Evolutionary conservation across 2,329 filamentous ascomycete species (phyloP), one percentile per base, ranked within the genome.

Genomic region (Alternaria atra): DNA sequence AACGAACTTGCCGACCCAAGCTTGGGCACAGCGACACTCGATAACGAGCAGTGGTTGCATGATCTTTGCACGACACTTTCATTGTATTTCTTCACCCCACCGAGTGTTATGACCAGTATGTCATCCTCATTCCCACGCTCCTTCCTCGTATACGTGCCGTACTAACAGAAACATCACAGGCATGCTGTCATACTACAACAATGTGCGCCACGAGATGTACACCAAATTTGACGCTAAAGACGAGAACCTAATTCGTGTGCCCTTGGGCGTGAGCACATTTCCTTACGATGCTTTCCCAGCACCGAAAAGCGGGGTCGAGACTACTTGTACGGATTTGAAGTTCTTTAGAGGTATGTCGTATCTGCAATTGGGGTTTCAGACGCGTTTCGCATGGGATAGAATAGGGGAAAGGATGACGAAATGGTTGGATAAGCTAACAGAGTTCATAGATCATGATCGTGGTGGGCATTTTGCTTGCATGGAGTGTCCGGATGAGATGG

Each of bases 101-200:
- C 66, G 12, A 69, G 73, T 56, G 76, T 80, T 60, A 77, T 77
- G 70, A 76, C 76, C 3, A 75, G 69, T 39, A 20, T 8, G 37
- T 20, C 8, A 10, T 39, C 4, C 10, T 5, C n/a, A 9, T 39
- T 20, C 9, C n/a, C 7, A 20, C 37, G 17, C n/a, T 10, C 37
- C n/a, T 20, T 10, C 9, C 9, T 9, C 6, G 10, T 4, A 39
- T 20, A 10, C 6, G 37, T 20, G 37, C 37, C 37, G 9, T 39
- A 8, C 37, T 39, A 10, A 39, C 37, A 20, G 20, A n/a, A 6
- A 20, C 15, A 20, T 8, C n/a, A 20, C n/a, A 39, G 37, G 37
- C 10, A 77, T 73, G 65, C 58, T 80, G 55, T 73, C 72, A 53
- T 80, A 80, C 59, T 80, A 77, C 63, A 76, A 80, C 48, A 80